Evolutionary conservation across 192 early-diverging fungal species (phyloP), one percentile per base, ranked within the genome.

Genomic region (Phlyctochytrium planicorne): DNA sequence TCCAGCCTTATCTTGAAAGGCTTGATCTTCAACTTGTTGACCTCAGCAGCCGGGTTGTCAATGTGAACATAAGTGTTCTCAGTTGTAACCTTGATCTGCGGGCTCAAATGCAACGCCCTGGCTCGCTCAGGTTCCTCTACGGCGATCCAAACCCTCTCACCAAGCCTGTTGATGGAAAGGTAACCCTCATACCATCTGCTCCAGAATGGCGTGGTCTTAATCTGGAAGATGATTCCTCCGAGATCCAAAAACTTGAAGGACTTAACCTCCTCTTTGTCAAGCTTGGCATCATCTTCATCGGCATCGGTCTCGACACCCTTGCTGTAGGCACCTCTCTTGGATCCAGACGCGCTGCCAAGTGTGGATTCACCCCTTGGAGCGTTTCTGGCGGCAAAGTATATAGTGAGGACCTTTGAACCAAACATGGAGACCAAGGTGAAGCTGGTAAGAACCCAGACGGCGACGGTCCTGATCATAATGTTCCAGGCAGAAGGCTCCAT

Each of bases 401-500:
- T 57, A 6, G 55, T 29, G 25, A 57, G 16, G 12, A 29, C 25
- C 27, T 57, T 57, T 6, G 55, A 57, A 57, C 55, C 55, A 29
- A 57, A 57, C 55, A 57, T 57, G 55, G 55, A 57, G 6, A 57
- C 20, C 14, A 57, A 27, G 14, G 55, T 57, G 25, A 57, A 57
- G 10, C 14, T 57, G 14, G 55, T 57, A 29, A 57, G 55, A 6
- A 25, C 25, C 55, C 55, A 57, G 12, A 57, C 55, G 10, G 55
- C 55, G 55, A 57, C 27, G 55, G 55, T 57, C 6, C 55, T 12
- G 25, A 57, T 57, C 55, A 57, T 57, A 27, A 29, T 57, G 55
- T 57, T 57, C 55, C 55, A 57, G 55, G 55, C 55, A 12, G 55
- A 57, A 14, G 55, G 55, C 55, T 57, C 55, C 20, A 57, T 14